Evolutionary conservation across 495 filamentous ascomycete species (phyloP), one percentile per base, ranked within the genome.

Genomic region (Bacidia rubella): DNA sequence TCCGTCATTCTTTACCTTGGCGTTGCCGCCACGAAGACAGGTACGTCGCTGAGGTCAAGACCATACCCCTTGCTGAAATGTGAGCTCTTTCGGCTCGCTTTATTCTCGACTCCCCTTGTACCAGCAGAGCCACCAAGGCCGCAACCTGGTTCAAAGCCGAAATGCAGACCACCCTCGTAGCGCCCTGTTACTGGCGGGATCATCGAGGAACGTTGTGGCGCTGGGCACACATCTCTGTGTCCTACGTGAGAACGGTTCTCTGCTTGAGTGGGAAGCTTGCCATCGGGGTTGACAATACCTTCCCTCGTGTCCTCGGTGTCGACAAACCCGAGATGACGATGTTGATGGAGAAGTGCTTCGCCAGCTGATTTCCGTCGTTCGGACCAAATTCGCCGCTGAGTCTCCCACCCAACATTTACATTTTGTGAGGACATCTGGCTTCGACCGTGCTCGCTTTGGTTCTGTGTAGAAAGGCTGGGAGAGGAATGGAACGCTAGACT

Each of bases 1-100:
- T 22, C 20, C n/a, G n/a, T n/a, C n/a, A n/a, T n/a, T n/a, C n/a
- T n/a, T 44, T 17, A 44, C 19, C 17, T 44, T 17, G 47, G 27
- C 17, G 25, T 50, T 17, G 47, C 47, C 19, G 47, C 49, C 11
- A 59, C 53, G 52, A 69, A 68, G 3, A 68, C 62, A 15, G 67
- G 67, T 50, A 68, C 62, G 54, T 69, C 66, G 46, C 68, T 70
- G 54, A 68, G 61, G 53, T 68, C 69, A 40, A 70, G 47, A 23
- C 66, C 67, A 38, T 39, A 68, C 2, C 51, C 57, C 35, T 51
- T 46, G 17, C 54, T 60, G 49, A 64, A 50, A 55, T 60, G 38
- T 21, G 56, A 22, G 41, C 69, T 67, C 61, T 69, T 72, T 47
- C 70, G 52, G 39, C 58, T 66, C 39, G 58, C 66, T 35, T 47